Percentiles rank a stretch among this genome's conserved stretches.
phyloP scores from a whole-genome alignment of 2,329 filamentous ascomycete species.

The Fusarium sp. region DNA sequence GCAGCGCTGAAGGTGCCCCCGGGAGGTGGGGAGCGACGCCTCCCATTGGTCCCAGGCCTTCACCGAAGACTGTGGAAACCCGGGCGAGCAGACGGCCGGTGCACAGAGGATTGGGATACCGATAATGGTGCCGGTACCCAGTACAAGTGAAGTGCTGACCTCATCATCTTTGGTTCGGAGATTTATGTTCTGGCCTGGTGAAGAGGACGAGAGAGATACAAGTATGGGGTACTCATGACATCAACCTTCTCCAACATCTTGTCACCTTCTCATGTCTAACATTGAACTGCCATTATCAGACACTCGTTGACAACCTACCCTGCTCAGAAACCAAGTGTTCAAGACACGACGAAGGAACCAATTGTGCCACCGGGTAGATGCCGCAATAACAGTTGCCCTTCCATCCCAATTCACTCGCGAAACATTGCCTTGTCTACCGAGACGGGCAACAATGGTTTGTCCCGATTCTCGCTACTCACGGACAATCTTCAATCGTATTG shows the following conservation, averaged over 20 bases:
- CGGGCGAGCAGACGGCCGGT: background rate
- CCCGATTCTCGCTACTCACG: too few species aligned
- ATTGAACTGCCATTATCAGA: background rate
- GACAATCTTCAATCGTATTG: slow-evolving; percentile 1
- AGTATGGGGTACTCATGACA: slow-evolving; percentile 22
- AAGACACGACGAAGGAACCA: background rate
- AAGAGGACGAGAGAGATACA: background rate
- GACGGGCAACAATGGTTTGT: slow-evolving; percentile 21
- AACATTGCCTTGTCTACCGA: background rate
- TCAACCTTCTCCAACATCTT: slow-evolving; percentile 10
- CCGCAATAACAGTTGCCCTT: background rate
- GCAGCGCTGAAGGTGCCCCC: slow-evolving; percentile 11
- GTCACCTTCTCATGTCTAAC: background rate
- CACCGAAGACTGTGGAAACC: slow-evolving; percentile 22
- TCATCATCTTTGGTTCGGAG: slow-evolving; percentile 1
- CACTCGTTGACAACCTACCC: background rate
- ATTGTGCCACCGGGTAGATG: background rate
- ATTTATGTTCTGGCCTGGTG: background rate
- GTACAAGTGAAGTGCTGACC: slow-evolving; percentile 6
- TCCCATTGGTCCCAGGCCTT: slow-evolving; percentile 40
- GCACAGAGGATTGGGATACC: slow-evolving; percentile 4
- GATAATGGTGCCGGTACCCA: slow-evolving; percentile 2
- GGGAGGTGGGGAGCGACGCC: slow-evolving; percentile 40
- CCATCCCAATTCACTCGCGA: background rate
- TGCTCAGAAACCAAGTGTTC: background rate